Evolutionary conservation across 805 yeast genomes (phyloP).

Genomic region (Yamadazyma paraphyllophila): DNA sequence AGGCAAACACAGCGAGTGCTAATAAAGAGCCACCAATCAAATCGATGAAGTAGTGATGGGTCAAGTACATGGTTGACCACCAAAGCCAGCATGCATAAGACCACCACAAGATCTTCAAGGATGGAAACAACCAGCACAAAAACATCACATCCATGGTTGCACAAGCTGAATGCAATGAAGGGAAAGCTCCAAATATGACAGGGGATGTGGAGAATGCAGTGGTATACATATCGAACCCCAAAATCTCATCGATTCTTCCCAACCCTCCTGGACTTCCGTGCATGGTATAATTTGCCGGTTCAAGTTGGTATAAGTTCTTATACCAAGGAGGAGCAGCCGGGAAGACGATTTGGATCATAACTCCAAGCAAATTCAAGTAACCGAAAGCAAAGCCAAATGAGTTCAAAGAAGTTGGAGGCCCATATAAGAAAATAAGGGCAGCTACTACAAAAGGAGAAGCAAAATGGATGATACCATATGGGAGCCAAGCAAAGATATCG

Average conservation of each 20-base stretch:
- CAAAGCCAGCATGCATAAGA: conserved; percentile 88
- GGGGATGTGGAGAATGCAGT: conserved; percentile 83
- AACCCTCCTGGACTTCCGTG: conserved; percentile 95
- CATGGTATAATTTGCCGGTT: conserved; percentile 89
- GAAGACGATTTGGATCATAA: conserved; percentile 72
- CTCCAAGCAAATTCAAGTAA: conserved; percentile 87
- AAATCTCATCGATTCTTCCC: conserved; percentile 74
- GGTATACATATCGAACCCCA: conserved; percentile 82
- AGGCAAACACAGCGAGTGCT: conserved; percentile 65
- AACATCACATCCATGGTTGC: conserved; percentile 93
- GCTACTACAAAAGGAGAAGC: conserved; percentile 90
- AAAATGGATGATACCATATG: conserved; percentile 89
- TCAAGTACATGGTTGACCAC: conserved; percentile 98
- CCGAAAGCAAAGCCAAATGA: conserved; percentile 93
- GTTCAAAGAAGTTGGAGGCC: conserved; percentile 83
- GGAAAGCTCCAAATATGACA: conserved; percentile 88
- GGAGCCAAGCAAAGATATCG: conserved; percentile 92
- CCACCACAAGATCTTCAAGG: conserved; percentile 59
- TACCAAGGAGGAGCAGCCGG: conserved; percentile 99
- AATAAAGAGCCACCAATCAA: conserved; percentile 91
- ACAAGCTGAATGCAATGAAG: conserved; percentile 87
- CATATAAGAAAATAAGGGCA: conserved; percentile 73
- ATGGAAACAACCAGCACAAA: conserved; percentile 79
- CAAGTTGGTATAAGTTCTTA: conserved; percentile 75
- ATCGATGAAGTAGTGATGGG: conserved; percentile 95